Percentiles rank a stretch among this genome's conserved stretches.
Conservation (phyloP, 371 early-diverging fungal species). For the Dinochytrium kinnereticum region DNA sequence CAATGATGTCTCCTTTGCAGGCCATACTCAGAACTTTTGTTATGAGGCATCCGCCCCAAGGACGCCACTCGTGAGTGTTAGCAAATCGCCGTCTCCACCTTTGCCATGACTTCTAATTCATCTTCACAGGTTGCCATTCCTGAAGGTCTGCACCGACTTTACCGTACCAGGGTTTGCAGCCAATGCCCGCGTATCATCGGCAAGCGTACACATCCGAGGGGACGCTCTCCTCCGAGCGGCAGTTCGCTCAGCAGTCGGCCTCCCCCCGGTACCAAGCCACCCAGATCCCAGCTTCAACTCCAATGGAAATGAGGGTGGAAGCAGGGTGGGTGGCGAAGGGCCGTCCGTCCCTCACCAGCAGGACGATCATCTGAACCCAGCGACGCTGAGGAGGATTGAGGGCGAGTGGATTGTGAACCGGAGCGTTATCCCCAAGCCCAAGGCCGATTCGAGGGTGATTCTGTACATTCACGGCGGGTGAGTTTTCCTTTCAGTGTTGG, state of each 20-base stretch:
- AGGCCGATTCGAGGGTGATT: constrained; percentile 41
- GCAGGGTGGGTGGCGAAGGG: background rate
- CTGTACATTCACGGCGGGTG: constrained; percentile 67
- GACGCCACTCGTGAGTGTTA: background rate
- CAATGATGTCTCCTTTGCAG: too few relatives aligned
- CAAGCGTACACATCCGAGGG: background rate
- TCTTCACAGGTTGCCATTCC: constrained; percentile 4
- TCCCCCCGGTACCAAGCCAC: too few relatives aligned
- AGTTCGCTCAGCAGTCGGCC: background rate
- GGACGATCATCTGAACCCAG: background rate
- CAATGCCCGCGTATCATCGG: background rate
- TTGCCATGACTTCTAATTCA: background rate
- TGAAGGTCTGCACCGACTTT: constrained; percentile 24
- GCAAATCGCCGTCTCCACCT: background rate
- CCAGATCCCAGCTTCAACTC: background rate
- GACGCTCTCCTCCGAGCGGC: background rate
- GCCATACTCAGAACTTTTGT: background rate
- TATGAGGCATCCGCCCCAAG: background rate
- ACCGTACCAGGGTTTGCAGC: background rate
- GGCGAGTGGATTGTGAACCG: constrained; percentile 36
- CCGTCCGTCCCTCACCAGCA: background rate
- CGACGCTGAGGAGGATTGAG: background rate
- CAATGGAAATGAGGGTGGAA: background rate
- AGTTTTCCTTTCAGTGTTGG: too few relatives aligned
- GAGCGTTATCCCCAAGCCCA: background rate